Evolutionary conservation across 371 early-diverging fungal species (phyloP).

Genomic region (Rozella allomycis): DNA sequence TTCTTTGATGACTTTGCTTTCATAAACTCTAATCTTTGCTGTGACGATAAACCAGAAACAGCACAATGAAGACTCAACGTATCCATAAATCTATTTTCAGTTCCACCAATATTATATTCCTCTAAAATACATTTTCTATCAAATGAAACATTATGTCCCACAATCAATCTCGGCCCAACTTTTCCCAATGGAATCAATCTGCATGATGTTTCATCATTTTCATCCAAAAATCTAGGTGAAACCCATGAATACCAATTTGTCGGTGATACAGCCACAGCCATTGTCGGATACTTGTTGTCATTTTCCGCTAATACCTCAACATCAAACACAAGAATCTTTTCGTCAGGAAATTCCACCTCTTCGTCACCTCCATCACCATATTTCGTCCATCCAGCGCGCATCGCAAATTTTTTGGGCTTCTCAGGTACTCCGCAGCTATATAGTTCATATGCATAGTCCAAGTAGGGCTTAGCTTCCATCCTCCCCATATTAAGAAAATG

Average conservation of each 20-base stretch:
- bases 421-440: no score
- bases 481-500: constrained; percentile 59
- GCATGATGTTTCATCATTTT: constrained; percentile 33
- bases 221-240: constrained; percentile 38
- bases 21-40: constrained; percentile 63
- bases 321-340: constrained; percentile 58
- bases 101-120: constrained; percentile 34
- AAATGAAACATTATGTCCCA: constrained; percentile 82
- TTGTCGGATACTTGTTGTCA: constrained; percentile 42
- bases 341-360: constrained; percentile 31
- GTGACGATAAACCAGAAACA: constrained; percentile 65
- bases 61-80: constrained; percentile 87
- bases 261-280: constrained; percentile 57
- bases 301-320: constrained; percentile 45
- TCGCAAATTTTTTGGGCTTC: constrained; percentile 27
- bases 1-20: constrained; percentile 11
- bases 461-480: constrained; percentile 29
- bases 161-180: constrained; percentile 22
- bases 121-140: constrained; percentile 72
- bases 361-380: constrained; percentile 19
- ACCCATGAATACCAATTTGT: constrained; percentile 80
- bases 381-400: constrained; percentile 57
- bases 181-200: constrained; percentile 21
- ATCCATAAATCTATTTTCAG: constrained; percentile 46
- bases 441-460: no score